Evolutionary conservation across 805 yeast genomes (phyloP), one percentile per base, ranked within the genome.

Genomic region (Cephaloascus fragrans): DNA sequence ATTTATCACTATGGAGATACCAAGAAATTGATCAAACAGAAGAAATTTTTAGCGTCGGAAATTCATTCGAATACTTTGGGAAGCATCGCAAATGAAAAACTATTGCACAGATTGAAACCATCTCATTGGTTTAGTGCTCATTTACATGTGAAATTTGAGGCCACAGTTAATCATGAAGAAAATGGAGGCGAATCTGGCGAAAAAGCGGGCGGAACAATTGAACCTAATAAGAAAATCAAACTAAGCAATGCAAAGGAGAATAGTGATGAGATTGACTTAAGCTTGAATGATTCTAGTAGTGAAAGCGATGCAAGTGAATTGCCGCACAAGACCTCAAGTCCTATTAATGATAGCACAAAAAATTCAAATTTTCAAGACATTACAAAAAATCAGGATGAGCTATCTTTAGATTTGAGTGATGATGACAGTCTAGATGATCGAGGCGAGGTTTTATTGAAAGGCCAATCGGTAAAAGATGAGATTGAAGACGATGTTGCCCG

Each of bases 71-170:
- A 77, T 1, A 61, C 61, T 15, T 61, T 90, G 37, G 98, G 98
- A 0, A 83, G 83, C 15, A 86, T 89, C 0, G 65, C 81, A 5
- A 75, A 76, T 37, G 67, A 73, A 64, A 60, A 63, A 17, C 53
- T 87, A 14, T 57, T 93, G 46, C 49, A 64, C 18, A 49, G 52
- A 14, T 45, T 86, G 39, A 66, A 61, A 48, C 97, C 97, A 0
- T 45, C 56, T 15, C 65, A 73, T 55, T 93, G 97, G 98, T 74
- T 85, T 43, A 77, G 93, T 47, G 94, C 94, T 9, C 98, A 93
- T 62, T 57, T 93, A 41, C 98, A 93, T 56, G 87, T 81, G 2
- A 63, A 61, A 39, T 93, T 73, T 50, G 65, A 62, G 4, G 96
- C 96, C 0, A 44, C 42, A 0, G 73, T 79, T 1, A 42, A 50